These are phyloP conservation scores for Tricholoma sp. DNA, from an alignment of 768 basidiomycete genomes.

Conservation along the genomic window DNA sequence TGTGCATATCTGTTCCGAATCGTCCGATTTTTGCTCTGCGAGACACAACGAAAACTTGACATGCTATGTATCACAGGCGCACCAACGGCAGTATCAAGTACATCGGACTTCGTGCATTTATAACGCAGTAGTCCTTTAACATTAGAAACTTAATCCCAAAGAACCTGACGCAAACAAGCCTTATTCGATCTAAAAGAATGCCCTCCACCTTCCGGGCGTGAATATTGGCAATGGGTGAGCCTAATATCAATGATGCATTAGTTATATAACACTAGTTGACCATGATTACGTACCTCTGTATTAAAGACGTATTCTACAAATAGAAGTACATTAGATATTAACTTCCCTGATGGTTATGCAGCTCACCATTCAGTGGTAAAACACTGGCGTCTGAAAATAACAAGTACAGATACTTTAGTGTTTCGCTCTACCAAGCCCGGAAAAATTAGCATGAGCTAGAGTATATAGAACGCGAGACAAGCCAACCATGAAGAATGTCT, in stretches of 20 bases:
- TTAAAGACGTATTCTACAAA: constrained; percentile 2
- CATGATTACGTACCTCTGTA: background rate
- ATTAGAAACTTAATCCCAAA: background rate
- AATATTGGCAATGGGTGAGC: constrained; percentile 7
- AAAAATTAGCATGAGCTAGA: background rate
- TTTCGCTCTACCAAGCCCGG: constrained; percentile 59
- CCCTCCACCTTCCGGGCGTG: background rate
- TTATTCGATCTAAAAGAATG: background rate
- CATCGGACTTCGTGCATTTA: too few relatives aligned
- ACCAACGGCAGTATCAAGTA: too few relatives aligned
- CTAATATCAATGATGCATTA: background rate
- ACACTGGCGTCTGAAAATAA: constrained; percentile 76
- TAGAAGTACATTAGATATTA: background rate
- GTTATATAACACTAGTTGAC: background rate
- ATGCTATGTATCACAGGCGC: too few relatives aligned
- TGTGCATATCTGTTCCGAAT: too few relatives aligned
- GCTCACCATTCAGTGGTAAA: constrained; percentile 72
- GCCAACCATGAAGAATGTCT: constrained; percentile 86
- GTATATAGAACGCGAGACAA: background rate
- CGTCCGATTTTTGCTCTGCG: too few relatives aligned
- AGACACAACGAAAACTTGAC: too few relatives aligned
- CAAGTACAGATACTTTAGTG: constrained; percentile 88
- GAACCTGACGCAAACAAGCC: background rate
- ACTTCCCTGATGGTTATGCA: background rate
- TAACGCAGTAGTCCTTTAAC: background rate